Evolutionary conservation across 192 early-diverging fungal genomes (phyloP).

Genomic region (Diversispora eburnea): DNA sequence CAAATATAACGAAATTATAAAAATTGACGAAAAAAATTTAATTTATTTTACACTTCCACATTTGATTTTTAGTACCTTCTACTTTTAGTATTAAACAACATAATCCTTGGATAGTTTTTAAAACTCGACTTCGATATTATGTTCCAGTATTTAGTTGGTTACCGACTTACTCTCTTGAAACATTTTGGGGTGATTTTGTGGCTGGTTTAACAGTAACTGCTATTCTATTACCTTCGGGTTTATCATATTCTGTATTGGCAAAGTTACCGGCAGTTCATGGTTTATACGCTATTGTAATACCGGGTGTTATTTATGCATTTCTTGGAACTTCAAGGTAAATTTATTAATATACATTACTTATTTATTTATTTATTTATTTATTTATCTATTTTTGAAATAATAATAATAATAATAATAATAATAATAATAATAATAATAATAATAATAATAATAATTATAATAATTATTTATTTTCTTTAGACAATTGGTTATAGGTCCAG

Average conservation of each 20-base stretch:
- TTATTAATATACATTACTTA: too few relatives aligned
- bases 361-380: not conserved
- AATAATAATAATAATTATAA: not conserved
- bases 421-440: not conserved
- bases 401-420: too few relatives aligned
- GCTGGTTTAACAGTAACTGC: slow-evolving; percentile 84
- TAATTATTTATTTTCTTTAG: slow-evolving; percentile 34
- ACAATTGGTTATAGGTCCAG: slow-evolving; percentile 93
- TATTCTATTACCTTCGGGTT: slow-evolving; percentile 67
- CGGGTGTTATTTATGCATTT: slow-evolving; percentile 80
- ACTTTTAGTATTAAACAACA: not conserved
- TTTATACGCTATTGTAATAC: slow-evolving; percentile 82
- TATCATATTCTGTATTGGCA: slow-evolving; percentile 91
- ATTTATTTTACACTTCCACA: not conserved
- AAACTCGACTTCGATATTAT: slow-evolving; percentile 81
- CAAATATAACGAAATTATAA: not conserved
- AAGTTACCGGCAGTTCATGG: slow-evolving; percentile 85
- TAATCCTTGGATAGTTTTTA: slow-evolving; percentile 44
- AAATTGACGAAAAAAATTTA: not conserved
- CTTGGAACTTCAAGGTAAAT: slow-evolving; percentile 88
- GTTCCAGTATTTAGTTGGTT: slow-evolving; percentile 92
- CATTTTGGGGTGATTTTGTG: slow-evolving; percentile 71
- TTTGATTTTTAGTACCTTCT: not conserved
- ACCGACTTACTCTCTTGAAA: slow-evolving; percentile 65
- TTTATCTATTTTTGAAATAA: not conserved